Percentiles rank a stretch among this genome's conserved stretches.
These are phyloP conservation scores for Hypoxylon sp. DNA, from an alignment of 2,329 filamentous ascomycete species.

Conservation along the genomic window DNA sequence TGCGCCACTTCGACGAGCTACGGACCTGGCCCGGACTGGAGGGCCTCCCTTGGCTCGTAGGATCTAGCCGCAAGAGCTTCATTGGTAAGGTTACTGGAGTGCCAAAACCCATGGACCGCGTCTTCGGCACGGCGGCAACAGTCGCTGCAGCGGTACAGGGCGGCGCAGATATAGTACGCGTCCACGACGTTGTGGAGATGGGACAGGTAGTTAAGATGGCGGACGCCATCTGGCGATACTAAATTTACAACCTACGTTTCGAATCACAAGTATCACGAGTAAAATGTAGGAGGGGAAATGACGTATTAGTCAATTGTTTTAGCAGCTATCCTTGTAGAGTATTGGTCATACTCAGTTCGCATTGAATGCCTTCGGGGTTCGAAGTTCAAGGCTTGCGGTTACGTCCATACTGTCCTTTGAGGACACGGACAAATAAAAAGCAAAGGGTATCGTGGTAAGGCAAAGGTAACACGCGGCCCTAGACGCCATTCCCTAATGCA, in stretches of 20 bases:
- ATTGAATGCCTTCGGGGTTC: background rate
- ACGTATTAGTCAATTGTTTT: background rate
- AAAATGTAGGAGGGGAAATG: background rate
- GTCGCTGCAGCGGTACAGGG: constrained; percentile 88
- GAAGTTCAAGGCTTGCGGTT: background rate
- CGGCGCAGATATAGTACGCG: constrained; percentile 90
- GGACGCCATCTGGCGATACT: constrained; percentile 87
- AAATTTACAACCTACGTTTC: constrained; percentile 12
- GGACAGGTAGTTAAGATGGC: constrained; percentile 85
- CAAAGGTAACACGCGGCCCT: background rate
- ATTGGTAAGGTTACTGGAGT: constrained; percentile 87
- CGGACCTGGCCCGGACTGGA: constrained; percentile 74
- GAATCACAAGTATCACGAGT: background rate
- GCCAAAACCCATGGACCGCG: constrained; percentile 75
- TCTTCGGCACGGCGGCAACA: constrained; percentile 89
- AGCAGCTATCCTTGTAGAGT: background rate
- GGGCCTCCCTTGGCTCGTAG: constrained; percentile 88
- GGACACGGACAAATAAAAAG: background rate
- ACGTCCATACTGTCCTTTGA: background rate
- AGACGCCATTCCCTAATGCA: background rate
- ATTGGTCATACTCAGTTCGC: background rate
- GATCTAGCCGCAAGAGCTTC: constrained; percentile 90
- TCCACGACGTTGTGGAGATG: constrained; percentile 95
- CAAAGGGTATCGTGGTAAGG: background rate
- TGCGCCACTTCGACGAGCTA: constrained; percentile 77